Percentiles rank a stretch among this genome's conserved stretches.
Evolutionary conservation across 257 asterid species (phyloP).

Genomic region (Rubia yunnanensis): DNA sequence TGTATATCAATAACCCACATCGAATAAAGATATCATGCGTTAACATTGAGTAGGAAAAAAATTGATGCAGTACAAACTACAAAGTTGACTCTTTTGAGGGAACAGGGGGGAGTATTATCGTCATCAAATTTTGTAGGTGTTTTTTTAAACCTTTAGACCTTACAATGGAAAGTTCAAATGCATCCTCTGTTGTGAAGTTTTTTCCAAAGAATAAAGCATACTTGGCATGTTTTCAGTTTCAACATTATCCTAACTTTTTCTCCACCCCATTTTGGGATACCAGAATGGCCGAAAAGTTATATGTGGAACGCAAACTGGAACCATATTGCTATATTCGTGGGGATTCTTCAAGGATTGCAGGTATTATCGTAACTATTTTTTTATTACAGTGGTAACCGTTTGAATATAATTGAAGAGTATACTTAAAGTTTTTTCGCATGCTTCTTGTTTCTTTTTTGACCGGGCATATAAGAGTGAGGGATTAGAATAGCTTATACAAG

Average conservation of each 20-base stretch:
- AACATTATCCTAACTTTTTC: constrained; percentile 3
- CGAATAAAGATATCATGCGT: no score
- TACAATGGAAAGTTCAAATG: background rate
- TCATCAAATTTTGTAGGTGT: background rate
- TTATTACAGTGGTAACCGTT: background rate
- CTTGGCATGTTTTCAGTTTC: background rate
- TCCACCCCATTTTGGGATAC: background rate
- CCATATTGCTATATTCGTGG: constrained; percentile 78
- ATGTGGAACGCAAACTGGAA: constrained; percentile 76
- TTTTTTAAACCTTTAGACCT: background rate
- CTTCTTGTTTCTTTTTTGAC: background rate
- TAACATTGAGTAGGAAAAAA: no score
- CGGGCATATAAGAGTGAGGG: background rate
- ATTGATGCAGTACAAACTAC: no score
- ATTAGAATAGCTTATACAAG: background rate
- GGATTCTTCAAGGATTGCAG: constrained; percentile 99
- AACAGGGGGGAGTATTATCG: background rate
- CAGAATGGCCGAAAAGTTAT: constrained; percentile 87
- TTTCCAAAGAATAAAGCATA: background rate
- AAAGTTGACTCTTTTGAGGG: no score
- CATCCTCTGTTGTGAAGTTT: background rate
- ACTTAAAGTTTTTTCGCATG: no score
- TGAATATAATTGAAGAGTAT: no score
- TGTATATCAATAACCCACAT: no score
- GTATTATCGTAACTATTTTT: constrained; percentile 16